Base-by-base conservation (phyloP, 1,139 yeast species). In the Kluyveromyces marxianus region DNA sequence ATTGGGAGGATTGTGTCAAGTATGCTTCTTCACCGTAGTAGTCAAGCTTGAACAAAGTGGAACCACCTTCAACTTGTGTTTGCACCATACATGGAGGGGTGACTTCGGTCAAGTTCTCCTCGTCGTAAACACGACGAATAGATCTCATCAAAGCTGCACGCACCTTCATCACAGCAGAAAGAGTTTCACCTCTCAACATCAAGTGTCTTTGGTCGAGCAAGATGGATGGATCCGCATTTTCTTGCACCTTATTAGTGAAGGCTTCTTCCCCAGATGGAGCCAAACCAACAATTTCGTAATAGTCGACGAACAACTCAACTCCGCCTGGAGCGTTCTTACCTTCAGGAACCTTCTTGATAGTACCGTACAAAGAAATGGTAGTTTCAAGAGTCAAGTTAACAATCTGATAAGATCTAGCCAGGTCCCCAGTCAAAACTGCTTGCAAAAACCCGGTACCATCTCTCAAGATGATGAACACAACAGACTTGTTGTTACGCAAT, bases 31-130 rank as follows among this genome's bases (percentile, higher is more conserved):
- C 96, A 44, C 97, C 97, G 66, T 94, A 94, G 73, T 94, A 94
- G 66, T 87, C 85, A 74, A 94, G 74, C 60, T 83, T 81, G 74
- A 94, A 94, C 64, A 94, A 76, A 21, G 98, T 94, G 32, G 97
- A 85, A 46, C 99, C 99, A 67, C 99, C 98, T 73, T 94, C 99
- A 50, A 94, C 99, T 73, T 92, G 97, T 39, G 97, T 90, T 72
- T 94, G 98, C 49, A 94, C 99, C 97, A 94, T 90, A 71, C 97
- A 90, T 61, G 99, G 99, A 42, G 98, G 97, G 35, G 97, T 92
- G 50, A 94, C 97, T 74, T 94, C 99, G 40, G 80, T 71, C 48
- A 89, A 65, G 37, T 80, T 78, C 70, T 85, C 90, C 60, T 88
- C 94, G 32, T 68, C 72, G 63, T 76, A 90, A 50, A 85, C 84